Evolutionary conservation across 495 filamentous ascomycete genomes (phyloP), one percentile per base, ranked within the genome.

Genomic region (Podospora australis): DNA sequence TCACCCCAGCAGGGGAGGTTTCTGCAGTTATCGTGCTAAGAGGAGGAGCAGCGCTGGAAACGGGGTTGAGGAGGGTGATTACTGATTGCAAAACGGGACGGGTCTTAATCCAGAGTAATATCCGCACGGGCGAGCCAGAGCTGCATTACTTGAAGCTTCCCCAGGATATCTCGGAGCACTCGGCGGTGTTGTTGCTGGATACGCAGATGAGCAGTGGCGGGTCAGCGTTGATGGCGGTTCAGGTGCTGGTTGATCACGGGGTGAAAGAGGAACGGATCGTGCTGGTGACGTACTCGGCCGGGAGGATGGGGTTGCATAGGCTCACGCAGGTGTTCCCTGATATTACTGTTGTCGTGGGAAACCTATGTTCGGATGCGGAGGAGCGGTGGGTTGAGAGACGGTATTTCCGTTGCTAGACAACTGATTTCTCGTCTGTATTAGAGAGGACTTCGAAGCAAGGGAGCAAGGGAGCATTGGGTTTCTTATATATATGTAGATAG

Each of bases 181-280:
- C 83, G 49, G 80, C 81, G 41, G 88, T 98, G 11, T 73, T 98
- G 42, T 70, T 98, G 28, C 70, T 97, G 14, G 94, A 97, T 64
- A 80, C 90, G 16, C 92, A 98, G 61, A 96, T 98, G 84, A 84
- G 85, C 13, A 88, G 83, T 50, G 92, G 92, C 14, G 91, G 89
- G 25, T 88, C 92, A 30, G 94, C 90, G 5, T 71, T 98, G 39
- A 98, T 98, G 92, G 90, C 92, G 3, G 91, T 97, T 23, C 83
- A 88, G 53, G 88, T 98, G 28, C 68, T 98, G 48, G 80, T 94
- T 35, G 92, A 98, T 66, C 89, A 97, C 60, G 92, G 92, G 2
- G 90, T 97, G n/a, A 68, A 78, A 16, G 83, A 90, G 60, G 80
- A 88, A 14, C 81, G 75, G 46, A 92, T 98, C 49, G 84, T 65